Percentiles rank a stretch among this genome's conserved stretches.
Conservation (phyloP, 2,329 filamentous ascomycete genomes). For the Diaporthe sp. region DNA sequence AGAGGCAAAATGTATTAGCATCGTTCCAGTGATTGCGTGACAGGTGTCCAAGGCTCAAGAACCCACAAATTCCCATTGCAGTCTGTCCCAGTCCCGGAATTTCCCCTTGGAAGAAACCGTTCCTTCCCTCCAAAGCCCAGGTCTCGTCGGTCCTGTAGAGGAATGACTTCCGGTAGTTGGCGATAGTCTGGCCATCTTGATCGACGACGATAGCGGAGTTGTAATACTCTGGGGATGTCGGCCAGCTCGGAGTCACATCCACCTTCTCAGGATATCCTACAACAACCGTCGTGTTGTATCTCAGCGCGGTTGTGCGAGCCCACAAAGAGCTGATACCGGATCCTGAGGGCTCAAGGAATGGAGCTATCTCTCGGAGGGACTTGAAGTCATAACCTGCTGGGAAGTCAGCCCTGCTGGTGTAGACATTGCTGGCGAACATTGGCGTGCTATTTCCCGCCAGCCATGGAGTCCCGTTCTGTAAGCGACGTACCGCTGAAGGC, state of each 20-base stretch:
- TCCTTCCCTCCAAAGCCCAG: conserved; percentile 66
- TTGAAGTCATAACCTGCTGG: conserved; percentile 80
- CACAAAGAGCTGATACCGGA: conserved; percentile 78
- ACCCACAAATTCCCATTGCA: conserved; percentile 70
- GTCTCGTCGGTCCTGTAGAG: conserved; percentile 71
- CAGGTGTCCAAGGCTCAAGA: too few relatives aligned
- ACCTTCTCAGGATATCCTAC: conserved; percentile 82
- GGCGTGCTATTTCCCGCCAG: too few relatives aligned
- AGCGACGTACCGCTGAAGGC: conserved; percentile 75
- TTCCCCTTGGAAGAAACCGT: conserved; percentile 32
- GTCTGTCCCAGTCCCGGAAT: conserved; percentile 63
- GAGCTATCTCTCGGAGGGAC: conserved; percentile 74
- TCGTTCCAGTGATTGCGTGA: too few relatives aligned
- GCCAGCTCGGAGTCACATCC: conserved; percentile 63
- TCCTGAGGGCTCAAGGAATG: conserved; percentile 75
- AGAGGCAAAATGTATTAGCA: background rate
- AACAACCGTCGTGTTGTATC: conserved; percentile 75
- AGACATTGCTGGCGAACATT: too few relatives aligned
- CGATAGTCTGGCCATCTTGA: conserved; percentile 68
- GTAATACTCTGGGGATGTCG: conserved; percentile 65
- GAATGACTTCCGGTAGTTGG: conserved; percentile 71
- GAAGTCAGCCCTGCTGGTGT: too few relatives aligned
- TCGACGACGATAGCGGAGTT: conserved; percentile 68
- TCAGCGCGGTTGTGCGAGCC: conserved; percentile 76
- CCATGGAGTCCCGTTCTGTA: too few relatives aligned